phyloP scores from a whole-genome alignment of 192 early-diverging fungal species.

The Podila epigama region DNA sequence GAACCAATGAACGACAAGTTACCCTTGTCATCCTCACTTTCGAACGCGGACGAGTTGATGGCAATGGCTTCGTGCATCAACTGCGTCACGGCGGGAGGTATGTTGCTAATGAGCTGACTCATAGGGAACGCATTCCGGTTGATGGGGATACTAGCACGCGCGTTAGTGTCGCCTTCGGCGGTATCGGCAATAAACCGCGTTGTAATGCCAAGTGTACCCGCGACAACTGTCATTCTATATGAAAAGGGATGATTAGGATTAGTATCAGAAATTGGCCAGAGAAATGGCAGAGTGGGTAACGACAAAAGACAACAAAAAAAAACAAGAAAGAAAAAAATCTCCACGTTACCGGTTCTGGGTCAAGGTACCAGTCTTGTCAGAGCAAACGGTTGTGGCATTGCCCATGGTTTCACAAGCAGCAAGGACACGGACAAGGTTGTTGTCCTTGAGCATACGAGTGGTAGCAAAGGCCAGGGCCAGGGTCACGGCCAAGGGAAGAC shows the following conservation, averaged over 20 bases:
- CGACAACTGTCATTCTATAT: constrained; percentile 89
- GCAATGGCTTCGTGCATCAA: constrained; percentile 76
- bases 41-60: constrained; percentile 85
- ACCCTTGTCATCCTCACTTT: constrained; percentile 56
- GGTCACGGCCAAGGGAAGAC: constrained; percentile 96
- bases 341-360: constrained; percentile 81
- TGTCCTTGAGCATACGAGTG: constrained; percentile 94
- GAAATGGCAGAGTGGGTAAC: background rate
- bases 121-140: constrained; percentile 49
- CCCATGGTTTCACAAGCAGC: constrained; percentile 99
- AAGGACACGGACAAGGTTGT: constrained; percentile 95
- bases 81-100: constrained; percentile 51
- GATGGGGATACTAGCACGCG: constrained; percentile 48
- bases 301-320: background rate
- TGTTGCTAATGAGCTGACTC: constrained; percentile 53
- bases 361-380: constrained; percentile 98
- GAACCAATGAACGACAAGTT: constrained; percentile 77
- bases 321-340: background rate
- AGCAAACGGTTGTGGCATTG: constrained; percentile 98
- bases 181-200: constrained; percentile 58
- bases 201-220: constrained; percentile 79
- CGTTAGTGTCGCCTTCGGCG: constrained; percentile 48
- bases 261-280: background rate
- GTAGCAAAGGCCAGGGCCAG: constrained; percentile 95
- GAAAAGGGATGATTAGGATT: background rate